These are phyloP conservation scores for Pseudohyphozyma bogoriensis DNA, from an alignment of 768 basidiomycete genomes.

Conservation along the genomic window DNA sequence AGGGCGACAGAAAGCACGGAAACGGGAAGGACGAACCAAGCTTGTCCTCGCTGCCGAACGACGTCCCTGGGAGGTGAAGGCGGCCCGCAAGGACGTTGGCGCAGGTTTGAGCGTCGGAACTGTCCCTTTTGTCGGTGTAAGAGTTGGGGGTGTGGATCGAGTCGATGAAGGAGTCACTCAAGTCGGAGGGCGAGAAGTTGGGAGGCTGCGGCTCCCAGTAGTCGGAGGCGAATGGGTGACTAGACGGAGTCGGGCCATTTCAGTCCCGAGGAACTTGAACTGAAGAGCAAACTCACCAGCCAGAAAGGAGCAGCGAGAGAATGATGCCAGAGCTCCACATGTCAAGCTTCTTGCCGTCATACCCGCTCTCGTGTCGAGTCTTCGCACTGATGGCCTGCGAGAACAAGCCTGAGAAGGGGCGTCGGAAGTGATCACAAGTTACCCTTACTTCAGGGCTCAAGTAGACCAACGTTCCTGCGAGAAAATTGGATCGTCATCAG, in stretches of 20 bases:
- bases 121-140: too few species aligned
- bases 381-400: background rate
- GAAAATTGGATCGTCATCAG: too few species aligned
- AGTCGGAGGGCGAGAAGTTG: too few species aligned
- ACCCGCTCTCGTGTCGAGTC: constrained; percentile 1
- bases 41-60: background rate
- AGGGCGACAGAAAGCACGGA: background rate
- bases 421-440: too few species aligned
- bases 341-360: constrained; percentile 6
- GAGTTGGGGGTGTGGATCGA: too few species aligned
- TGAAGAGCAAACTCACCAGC: background rate
- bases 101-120: background rate
- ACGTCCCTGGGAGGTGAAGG: background rate
- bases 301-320: constrained; percentile 3
- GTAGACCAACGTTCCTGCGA: constrained; percentile 14
- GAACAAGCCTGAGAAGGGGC: too few species aligned
- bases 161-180: too few species aligned
- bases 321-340: constrained; percentile 4
- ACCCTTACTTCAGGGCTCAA: constrained; percentile 14
- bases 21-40: background rate
- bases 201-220: too few species aligned
- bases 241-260: background rate
- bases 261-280: background rate
- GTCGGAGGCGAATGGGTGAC: background rate
- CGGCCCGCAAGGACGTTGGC: background rate